Base-by-base conservation (phyloP, 768 basidiomycete genomes). In the Calvatia gigantea region DNA sequence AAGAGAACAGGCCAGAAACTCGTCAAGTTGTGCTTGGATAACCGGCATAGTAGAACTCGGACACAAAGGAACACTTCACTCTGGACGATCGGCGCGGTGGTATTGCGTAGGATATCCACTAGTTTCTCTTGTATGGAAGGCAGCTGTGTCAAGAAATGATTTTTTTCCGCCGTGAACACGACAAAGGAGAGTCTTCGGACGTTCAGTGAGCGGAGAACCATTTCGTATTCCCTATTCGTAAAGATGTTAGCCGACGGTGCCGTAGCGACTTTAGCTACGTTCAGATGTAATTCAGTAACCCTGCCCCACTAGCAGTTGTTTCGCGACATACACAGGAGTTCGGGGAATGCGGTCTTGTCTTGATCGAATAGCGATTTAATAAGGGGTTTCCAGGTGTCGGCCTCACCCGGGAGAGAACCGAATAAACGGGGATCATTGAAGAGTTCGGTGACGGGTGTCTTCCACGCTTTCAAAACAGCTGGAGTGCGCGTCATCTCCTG, bases 1-100 rank as follows among this genome's bases (percentile, higher is more conserved):
- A 98, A 67, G 39, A 99, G 79, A 39, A 96, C 90, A 0, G 97
- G 96, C 96, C 97, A 98, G 70, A 98, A 92, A 62, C 94, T 95
- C 7, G 89, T 87, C 64, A 99, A 67, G 64, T 96, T 97, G 64
- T 95, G 92, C 2, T 90, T 81, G 4, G 91, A 91, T 47, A 98
- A 78, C 14, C 97, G 85, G 66, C 93, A 98, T 42, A 98, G 78
- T 17, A 98, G 71, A 2, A 98, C 89, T 9, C 97, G 81, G 46
- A 98, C 83, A 64, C 94, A 98, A 12, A 98, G 79, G 69, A 94
- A 99, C 7, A 95, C 94, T 70, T 99, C 96, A 64, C 89, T 88
- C 66, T 94, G 91, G 0, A 99, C 94, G 45, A 89, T 77, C 1
- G 94, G 86, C 2, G 91, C 84, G 1, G 89, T 75, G 14, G 85